phyloP scores from a whole-genome alignment of 768 basidiomycete species.

The Mycena capillaripes region DNA sequence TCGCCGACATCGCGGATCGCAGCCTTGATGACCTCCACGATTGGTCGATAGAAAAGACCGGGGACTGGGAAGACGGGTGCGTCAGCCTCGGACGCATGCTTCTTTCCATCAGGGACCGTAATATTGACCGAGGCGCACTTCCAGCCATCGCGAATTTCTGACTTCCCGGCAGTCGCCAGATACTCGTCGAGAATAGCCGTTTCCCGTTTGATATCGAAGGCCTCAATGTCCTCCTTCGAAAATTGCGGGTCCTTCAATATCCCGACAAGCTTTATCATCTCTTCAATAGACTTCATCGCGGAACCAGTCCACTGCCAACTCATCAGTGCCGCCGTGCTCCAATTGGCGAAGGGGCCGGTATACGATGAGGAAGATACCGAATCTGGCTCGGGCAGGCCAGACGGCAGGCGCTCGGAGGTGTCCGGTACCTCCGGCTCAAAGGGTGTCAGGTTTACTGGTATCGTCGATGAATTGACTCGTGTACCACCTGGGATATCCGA shows the following conservation, averaged over 20 bases:
- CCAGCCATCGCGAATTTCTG: not conserved
- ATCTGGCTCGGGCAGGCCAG: not conserved
- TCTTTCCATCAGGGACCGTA: not conserved
- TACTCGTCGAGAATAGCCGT: not conserved
- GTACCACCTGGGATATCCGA: not conserved
- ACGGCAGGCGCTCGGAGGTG: too few relatives aligned
- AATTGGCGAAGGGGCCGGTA: conserved; percentile 33
- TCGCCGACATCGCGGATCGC: conserved; percentile 15
- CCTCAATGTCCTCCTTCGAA: not conserved
- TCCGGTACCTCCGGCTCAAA: not conserved
- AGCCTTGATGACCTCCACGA: conserved; percentile 36
- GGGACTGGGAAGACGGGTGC: conserved; percentile 28
- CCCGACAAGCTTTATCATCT: not conserved
- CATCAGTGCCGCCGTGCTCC: conserved; percentile 31
- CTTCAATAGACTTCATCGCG: not conserved
- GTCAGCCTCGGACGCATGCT: conserved; percentile 29
- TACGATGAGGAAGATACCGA: not conserved
- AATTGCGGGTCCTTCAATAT: conserved; percentile 28
- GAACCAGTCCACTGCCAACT: conserved; percentile 38
- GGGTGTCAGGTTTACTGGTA: not conserved
- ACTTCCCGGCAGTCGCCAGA: not conserved
- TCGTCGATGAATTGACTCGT: not conserved
- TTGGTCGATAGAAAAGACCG: conserved; percentile 31
- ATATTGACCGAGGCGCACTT: not conserved
- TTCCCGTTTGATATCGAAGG: conserved; percentile 1